phyloP scores from a whole-genome alignment of 2,329 filamentous ascomycete species.

The Xylaria sp. region DNA sequence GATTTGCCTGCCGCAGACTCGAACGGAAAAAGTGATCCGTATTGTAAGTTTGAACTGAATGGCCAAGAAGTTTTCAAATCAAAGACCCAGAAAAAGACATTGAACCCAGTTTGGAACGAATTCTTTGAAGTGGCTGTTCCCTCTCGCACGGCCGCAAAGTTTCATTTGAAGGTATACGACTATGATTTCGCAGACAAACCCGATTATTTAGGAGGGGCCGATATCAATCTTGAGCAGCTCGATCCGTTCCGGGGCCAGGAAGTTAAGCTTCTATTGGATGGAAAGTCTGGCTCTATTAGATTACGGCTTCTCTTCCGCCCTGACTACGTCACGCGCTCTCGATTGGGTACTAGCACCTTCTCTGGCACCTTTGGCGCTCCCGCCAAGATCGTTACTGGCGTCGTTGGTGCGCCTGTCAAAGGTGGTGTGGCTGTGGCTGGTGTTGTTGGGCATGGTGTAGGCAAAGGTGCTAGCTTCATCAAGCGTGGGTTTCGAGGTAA shows the following conservation, averaged over 20 bases:
- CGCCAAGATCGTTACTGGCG: conserved; percentile 82
- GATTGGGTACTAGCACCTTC: conserved; percentile 92
- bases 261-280: conserved; percentile 76
- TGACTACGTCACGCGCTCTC: conserved; percentile 83
- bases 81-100: conserved; percentile 94
- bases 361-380: conserved; percentile 86
- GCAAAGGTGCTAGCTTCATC: conserved; percentile 89
- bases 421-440: conserved; percentile 79
- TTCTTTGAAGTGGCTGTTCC: conserved; percentile 85
- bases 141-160: conserved; percentile 83
- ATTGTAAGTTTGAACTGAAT: conserved; percentile 92
- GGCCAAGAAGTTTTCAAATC: conserved; percentile 93
- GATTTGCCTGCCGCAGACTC: conserved; percentile 93
- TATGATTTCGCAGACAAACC: conserved; percentile 97
- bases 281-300: conserved; percentile 84
- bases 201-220: conserved; percentile 80
- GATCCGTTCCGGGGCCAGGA: conserved; percentile 87
- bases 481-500: conserved; percentile 80
- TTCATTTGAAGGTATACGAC: conserved; percentile 84
- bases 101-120: conserved; percentile 95
- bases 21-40: conserved; percentile 96
- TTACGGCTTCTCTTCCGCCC: conserved; percentile 91
- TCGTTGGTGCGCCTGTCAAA: conserved; percentile 90
- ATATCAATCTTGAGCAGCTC: conserved; percentile 77
- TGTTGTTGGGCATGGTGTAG: conserved; percentile 76